A percentile compares a stretch with the other conserved stretches of the same genome.
Evolutionary conservation across 1,284 basidiomycete species (phyloP).

Genomic region (Cryptococcus sp.): DNA sequence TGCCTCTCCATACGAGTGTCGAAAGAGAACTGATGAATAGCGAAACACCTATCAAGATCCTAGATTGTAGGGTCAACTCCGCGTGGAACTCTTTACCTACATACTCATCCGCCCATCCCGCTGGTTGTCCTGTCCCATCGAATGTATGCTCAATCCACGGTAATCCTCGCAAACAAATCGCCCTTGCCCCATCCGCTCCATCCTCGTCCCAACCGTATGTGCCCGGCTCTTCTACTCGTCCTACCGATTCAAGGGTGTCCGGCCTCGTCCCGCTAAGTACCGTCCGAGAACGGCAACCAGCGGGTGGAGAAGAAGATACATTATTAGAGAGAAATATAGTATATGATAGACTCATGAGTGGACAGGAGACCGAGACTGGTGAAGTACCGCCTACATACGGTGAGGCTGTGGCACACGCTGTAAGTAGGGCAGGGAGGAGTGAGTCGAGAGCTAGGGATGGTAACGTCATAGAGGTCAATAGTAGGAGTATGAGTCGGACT

Average conservation of each 20-base stretch:
- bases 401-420: constrained; percentile 37
- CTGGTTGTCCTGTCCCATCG: constrained; percentile 1
- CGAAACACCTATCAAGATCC: constrained; percentile 49
- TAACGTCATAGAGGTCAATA: constrained; percentile 3
- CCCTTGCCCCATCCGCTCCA: not conserved
- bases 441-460: constrained; percentile 8
- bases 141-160: constrained; percentile 37
- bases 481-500: constrained; percentile 7
- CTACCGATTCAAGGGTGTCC: not conserved
- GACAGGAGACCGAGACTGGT: constrained; percentile 60
- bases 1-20: not conserved
- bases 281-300: constrained; percentile 1
- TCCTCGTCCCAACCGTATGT: not conserved
- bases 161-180: constrained; percentile 1
- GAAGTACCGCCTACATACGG: constrained; percentile 63
- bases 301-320: constrained; percentile 31
- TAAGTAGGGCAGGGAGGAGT: not conserved
- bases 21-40: constrained; percentile 11
- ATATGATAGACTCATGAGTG: constrained; percentile 56
- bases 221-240: not conserved
- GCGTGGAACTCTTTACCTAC: constrained; percentile 70
- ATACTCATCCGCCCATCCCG: constrained; percentile 30
- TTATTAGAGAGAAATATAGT: constrained; percentile 47
- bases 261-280: not conserved
- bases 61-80: constrained; percentile 67